Base-by-base conservation (phyloP, 768 basidiomycete species). In the Lentinula sp. region DNA sequence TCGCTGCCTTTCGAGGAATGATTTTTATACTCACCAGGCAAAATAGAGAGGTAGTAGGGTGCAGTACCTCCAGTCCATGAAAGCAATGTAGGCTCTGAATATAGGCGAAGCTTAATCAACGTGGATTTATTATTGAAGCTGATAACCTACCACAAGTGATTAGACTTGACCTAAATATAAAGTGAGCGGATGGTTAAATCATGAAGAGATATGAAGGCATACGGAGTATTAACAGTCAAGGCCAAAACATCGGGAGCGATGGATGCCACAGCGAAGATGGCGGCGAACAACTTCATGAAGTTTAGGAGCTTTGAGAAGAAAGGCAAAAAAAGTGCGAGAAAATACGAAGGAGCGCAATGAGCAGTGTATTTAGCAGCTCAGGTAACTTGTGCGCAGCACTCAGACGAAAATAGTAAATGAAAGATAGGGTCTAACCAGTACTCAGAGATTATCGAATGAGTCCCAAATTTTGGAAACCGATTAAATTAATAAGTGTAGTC, bases 211-310 rank as follows among this genome's bases (percentile, higher is more conserved):
- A 2, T 16, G 21, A 9, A 39, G n/a, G 43, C 87, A 64, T 68
- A 89, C 88, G 87, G 84, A 1, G 87, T 87, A 71, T 90, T 84
- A 68, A 91, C 74, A n/a, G 78, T 84, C 67, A 87, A 67, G 6
- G 71, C 73, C 51, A 54, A 66, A 54, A 64, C 80, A 64, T 74
- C 56, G 54, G 65, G 70, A 59, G 76, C 63, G 71, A 78, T 45
- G 23, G 76, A 75, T 61, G 74, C 63, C 64, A 80, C 65, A 50
- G 76, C 72, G 61, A 71, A 63, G 50, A 71, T 67, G 57, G 70
- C 50, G 63, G 66, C 65, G 63, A 76, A 70, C 64, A 72, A 75
- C 67, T 77, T 77, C 76, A 79, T 80, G 55, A 65, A 28, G 3
- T 28, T 69, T 54, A 42, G 62, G 45, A 34, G 34, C 43, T 45